Evolutionary conservation across 225 moss, liverwort and hornwort genomes (phyloP).

Genomic region (Lunularia cruciata): DNA sequence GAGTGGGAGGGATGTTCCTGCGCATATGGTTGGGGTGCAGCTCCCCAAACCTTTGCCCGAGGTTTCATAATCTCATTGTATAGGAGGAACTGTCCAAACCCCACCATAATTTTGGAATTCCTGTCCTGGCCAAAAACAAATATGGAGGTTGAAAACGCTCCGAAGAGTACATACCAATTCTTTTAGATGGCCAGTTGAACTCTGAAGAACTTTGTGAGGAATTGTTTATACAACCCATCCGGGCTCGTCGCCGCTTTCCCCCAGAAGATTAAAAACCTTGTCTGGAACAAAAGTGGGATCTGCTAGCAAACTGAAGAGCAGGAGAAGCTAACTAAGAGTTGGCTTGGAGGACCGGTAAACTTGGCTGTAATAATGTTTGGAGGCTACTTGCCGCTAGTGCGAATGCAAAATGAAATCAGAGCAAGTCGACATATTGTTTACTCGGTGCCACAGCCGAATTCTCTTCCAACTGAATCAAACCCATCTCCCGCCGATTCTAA

Average conservation of each 20-base stretch:
- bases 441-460: no score
- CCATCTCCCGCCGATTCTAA: no score
- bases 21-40: slow-evolving; percentile 50
- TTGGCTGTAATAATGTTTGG: no score
- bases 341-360: no score
- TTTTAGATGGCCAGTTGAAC: background rate
- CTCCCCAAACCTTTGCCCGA: slow-evolving; percentile 48
- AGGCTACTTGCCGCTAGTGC: no score
- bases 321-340: slow-evolving; percentile 2
- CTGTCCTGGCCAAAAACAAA: background rate
- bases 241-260: background rate
- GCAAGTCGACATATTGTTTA: no score
- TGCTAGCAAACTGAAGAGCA: background rate
- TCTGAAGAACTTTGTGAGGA: background rate
- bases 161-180: background rate
- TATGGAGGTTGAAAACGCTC: background rate
- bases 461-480: no score
- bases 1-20: slow-evolving; percentile 48
- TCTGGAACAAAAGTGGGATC: background rate
- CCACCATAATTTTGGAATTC: background rate
- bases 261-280: background rate
- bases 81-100: background rate
- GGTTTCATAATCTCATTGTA: slow-evolving; percentile 25
- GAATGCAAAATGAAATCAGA: no score
- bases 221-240: background rate